Evolutionary conservation across 148 eudicot genomes (phyloP), one percentile per base, ranked within the genome.

Genomic region (Pharnaceum exiguum): DNA sequence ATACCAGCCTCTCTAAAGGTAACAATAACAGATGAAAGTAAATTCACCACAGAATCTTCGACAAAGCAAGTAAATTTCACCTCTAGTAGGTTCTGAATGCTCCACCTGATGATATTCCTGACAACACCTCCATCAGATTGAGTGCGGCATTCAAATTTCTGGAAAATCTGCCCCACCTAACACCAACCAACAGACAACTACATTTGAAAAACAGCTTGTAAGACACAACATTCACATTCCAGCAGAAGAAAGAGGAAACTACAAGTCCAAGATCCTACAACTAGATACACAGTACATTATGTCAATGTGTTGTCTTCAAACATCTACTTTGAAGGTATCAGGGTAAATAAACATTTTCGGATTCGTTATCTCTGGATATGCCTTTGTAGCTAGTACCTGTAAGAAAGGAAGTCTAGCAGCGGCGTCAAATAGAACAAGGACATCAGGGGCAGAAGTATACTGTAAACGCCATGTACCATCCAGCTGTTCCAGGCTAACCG

Each of bases 371-470:
- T 36, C 5, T 32, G 26, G 15, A 26, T 10, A 6, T 35, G 17
- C 31, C 24, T 37, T 24, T 30, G 8, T n/a, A 42, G 19, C 1
- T 26, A 42, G 28, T 49, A 87, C 96, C 90, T 85, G 84, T 57
- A 91, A 74, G 65, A 85, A 73, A 8, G 98, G 94, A 77, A 91
- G 74, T 56, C 77, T 79, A 30, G 77, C 73, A 19, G 96, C 81
- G 19, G 96, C 74, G 17, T 91, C 88, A 28, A 91, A 79, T 48
- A 87, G 89, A 52, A 83, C 67, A 24, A 88, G 71, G 28, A 88
- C 98, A 69, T 91, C 98, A 24, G 98, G 57, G 29, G 98, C 96
- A 44, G 98, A 88, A n/a, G 98, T 91, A 65, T 91, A 91, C 72
- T 87, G 94, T 67, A 91, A 64, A 42, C 98, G 85, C 98, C 98